Evolutionary conservation across 345 rosid species (phyloP).

Genomic region (Lepidium aucheri): DNA sequence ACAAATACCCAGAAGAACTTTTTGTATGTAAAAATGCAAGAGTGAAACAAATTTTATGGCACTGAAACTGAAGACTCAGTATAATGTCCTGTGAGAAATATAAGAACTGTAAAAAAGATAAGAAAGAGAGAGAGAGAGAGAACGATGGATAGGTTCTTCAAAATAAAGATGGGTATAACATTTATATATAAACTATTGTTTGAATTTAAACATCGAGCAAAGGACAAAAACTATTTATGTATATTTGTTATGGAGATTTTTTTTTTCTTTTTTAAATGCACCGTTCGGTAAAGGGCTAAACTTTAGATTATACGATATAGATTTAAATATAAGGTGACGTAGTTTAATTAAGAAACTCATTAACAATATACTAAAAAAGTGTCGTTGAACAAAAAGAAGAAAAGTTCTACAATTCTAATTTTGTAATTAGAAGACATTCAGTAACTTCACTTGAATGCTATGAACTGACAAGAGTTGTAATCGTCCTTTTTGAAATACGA

Average conservation of each 20-base stretch:
- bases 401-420: background rate
- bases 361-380: background rate
- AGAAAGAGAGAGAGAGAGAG: conserved; percentile 3
- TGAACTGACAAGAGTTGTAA: conserved; percentile 25
- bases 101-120: conserved; percentile 6
- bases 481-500: conserved; percentile 21
- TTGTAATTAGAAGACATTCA: conserved; percentile 12
- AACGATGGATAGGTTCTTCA: conserved; percentile 2
- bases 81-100: conserved; percentile 20
- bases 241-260: background rate
- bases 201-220: conserved; percentile 26
- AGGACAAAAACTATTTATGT: conserved; percentile 11
- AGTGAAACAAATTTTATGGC: conserved; percentile 18
- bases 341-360: background rate
- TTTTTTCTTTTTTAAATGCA: conserved; percentile 24
- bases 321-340: conserved; percentile 13
- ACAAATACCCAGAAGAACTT: conserved; percentile 21
- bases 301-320: conserved; percentile 25
- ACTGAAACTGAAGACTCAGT: conserved; percentile 29
- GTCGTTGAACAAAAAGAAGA: background rate
- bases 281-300: conserved; percentile 19
- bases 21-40: background rate
- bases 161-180: background rate
- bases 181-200: conserved; percentile 22
- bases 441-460: conserved; percentile 12